Base-by-base conservation (phyloP, 495 filamentous ascomycete genomes). In the Trichoderma gamsii region DNA sequence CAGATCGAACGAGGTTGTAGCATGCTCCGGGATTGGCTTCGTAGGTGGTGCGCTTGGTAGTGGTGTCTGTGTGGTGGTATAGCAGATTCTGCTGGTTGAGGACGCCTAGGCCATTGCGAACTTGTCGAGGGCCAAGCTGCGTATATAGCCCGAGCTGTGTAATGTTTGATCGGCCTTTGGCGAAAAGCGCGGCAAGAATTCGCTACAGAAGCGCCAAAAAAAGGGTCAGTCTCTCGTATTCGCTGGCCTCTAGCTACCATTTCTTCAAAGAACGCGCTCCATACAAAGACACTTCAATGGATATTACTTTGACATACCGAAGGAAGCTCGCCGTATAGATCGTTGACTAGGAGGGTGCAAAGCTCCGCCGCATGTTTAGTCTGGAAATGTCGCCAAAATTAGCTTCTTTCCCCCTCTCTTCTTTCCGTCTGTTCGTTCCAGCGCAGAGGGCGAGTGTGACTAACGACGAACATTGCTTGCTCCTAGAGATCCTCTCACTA, bases 71-170 rank as follows among this genome's bases (percentile, higher is more conserved):
- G 70, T 88, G 85, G 76, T 93, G 88, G 73, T 88, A 89, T 13
- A 96, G 84, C 21, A 99, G 84, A 70, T 93, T 91, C 72, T 96
- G 88, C 75, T 98, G 95, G 59, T 94, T 83, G 72, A 99, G 90
- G 32, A 93, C 88, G 43, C 85, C 86, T 49, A 98, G 83, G 18
- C 89, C 92, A 79, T 92, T 84, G 66, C 86, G 90, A 43, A 96
- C 76, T 71, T 93, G 88, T 43, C 84, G 83, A 11, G 83, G 79
- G 49, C 84, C 83, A 44, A 98, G 84, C 35, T 83, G 82, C 15
- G 90, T 89, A 71, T 91, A 82, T 49, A 85, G 86, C 66, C 77
- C 80, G 38, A 99, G 79, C 41, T 84, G 83, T n/a, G 79, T 75
- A 49, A 95, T 77, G 29, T 87, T 79, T n/a, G 92, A 86, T 72